phyloP scores from a whole-genome alignment of 2,329 filamentous ascomycete species.

The Alternaria sp. region DNA sequence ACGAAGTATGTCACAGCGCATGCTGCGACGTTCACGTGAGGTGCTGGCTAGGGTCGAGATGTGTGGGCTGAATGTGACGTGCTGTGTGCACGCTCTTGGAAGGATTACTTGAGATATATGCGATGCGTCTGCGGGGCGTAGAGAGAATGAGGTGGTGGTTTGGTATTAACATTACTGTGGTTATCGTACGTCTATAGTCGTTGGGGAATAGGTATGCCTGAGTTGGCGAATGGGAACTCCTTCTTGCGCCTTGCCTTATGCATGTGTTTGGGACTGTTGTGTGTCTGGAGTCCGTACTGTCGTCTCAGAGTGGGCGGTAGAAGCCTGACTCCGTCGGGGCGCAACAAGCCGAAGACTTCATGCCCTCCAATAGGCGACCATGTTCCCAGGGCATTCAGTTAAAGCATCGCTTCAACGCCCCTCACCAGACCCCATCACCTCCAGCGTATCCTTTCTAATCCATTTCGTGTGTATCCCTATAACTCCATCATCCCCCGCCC shows the following conservation, averaged over 20 bases:
- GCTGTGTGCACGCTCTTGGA: not conserved
- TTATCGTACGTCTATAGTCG: not conserved
- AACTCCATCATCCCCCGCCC: slow-evolving; percentile 32
- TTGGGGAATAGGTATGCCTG: not conserved
- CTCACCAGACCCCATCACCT: not conserved
- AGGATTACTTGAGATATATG: not conserved
- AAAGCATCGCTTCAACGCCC: not conserved
- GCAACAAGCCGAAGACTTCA: not conserved
- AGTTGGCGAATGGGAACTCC: not conserved
- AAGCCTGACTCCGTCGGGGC: not conserved
- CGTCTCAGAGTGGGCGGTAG: not conserved
- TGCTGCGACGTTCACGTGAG: slow-evolving; percentile 9
- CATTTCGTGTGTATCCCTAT: slow-evolving; percentile 6
- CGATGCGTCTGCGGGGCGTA: not conserved
- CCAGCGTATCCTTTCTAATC: not conserved
- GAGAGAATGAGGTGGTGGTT: not conserved
- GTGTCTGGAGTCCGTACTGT: not conserved
- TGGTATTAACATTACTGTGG: not conserved
- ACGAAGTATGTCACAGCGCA: slow-evolving; percentile 1
- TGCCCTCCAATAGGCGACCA: not conserved
- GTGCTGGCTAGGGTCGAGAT: not conserved
- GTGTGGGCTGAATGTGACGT: not conserved
- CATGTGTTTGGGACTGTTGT: not conserved
- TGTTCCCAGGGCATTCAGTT: not conserved
- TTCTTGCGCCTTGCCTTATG: not conserved